Conservation (phyloP, 2,329 filamentous ascomycete genomes). For the Penicillium sclerotigenum region DNA sequence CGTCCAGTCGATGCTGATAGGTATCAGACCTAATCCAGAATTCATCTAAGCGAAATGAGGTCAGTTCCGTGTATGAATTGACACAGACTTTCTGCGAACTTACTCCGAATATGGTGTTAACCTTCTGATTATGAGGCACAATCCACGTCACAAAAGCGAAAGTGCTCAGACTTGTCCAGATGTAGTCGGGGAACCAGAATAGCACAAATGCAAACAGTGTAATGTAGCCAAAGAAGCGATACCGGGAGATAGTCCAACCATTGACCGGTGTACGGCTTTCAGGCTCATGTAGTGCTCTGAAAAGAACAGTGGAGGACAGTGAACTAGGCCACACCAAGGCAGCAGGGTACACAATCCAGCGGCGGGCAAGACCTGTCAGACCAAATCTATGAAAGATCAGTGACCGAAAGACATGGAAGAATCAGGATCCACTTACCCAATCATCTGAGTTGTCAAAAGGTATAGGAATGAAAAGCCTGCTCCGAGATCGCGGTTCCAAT, state of each 20-base stretch:
- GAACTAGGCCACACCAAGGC: slow-evolving; percentile 23
- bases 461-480: slow-evolving; percentile 35
- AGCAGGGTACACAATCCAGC: slow-evolving; percentile 23
- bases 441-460: slow-evolving; percentile 32
- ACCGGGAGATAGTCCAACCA: slow-evolving; percentile 20
- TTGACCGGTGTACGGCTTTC: slow-evolving; percentile 16
- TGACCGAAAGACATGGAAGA: not conserved
- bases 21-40: slow-evolving; percentile 32
- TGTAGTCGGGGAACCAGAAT: slow-evolving; percentile 53
- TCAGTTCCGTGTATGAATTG: not conserved
- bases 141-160: slow-evolving; percentile 49
- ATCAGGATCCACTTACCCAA: slow-evolving; percentile 17
- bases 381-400: slow-evolving; percentile 13
- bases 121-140: slow-evolving; percentile 41
- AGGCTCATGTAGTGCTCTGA: slow-evolving; percentile 20
- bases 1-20: slow-evolving; percentile 48
- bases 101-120: slow-evolving; percentile 28
- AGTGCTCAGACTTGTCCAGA: slow-evolving; percentile 49
- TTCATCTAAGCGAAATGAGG: slow-evolving; percentile 13
- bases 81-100: not conserved
- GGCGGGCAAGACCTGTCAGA: slow-evolving; percentile 20
- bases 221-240: slow-evolving; percentile 20
- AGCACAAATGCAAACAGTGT: slow-evolving; percentile 17
- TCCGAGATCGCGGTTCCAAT: slow-evolving; percentile 35
- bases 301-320: slow-evolving; percentile 21